These are phyloP conservation scores for Pythium vanterpoolii DNA, from an alignment of 352 stramenopile genomes.

Conservation along the genomic window DNA sequence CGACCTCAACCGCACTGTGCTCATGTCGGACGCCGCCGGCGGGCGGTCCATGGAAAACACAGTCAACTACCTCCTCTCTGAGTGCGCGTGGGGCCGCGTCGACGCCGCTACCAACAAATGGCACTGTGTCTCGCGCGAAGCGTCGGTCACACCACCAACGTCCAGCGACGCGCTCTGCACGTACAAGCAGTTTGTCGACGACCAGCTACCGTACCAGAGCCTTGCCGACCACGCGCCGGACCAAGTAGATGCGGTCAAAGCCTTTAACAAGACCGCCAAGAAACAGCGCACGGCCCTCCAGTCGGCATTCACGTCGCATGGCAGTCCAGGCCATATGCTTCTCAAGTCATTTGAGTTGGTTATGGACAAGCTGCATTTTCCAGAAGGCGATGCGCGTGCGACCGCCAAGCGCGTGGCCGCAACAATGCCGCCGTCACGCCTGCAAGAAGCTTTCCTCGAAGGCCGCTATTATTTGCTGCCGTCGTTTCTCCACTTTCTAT, in stretches of 20 bases:
- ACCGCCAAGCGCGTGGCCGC: constrained; percentile 41
- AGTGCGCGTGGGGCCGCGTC: constrained; percentile 71
- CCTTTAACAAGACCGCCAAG: constrained; percentile 74
- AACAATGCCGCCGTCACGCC: constrained; percentile 39
- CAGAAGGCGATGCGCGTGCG: constrained; percentile 37
- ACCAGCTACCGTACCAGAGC: constrained; percentile 63
- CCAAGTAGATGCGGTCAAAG: constrained; percentile 58
- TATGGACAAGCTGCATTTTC: constrained; percentile 78
- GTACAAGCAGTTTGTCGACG: constrained; percentile 86
- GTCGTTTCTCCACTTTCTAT: constrained; percentile 73
- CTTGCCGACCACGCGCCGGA: constrained; percentile 21
- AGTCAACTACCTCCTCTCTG: constrained; percentile 80
- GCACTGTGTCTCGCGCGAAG: constrained; percentile 56
- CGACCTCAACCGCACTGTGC: constrained; percentile 86
- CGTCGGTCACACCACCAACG: constrained; percentile 40
- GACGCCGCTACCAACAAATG: constrained; percentile 35
- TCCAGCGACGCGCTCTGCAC: constrained; percentile 34
- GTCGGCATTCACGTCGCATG: constrained; percentile 61
- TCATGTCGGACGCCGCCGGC: constrained; percentile 88
- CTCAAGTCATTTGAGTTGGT: constrained; percentile 55
- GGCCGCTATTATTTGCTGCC: constrained; percentile 82
- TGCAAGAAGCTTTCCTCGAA: constrained; percentile 68
- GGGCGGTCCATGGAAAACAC: constrained; percentile 88
- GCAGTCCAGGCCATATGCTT: constrained; percentile 43
- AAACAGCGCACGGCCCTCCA: constrained; percentile 76